Evolutionary conservation across 257 asterid species (phyloP).

Genomic region (Vinca minor): DNA sequence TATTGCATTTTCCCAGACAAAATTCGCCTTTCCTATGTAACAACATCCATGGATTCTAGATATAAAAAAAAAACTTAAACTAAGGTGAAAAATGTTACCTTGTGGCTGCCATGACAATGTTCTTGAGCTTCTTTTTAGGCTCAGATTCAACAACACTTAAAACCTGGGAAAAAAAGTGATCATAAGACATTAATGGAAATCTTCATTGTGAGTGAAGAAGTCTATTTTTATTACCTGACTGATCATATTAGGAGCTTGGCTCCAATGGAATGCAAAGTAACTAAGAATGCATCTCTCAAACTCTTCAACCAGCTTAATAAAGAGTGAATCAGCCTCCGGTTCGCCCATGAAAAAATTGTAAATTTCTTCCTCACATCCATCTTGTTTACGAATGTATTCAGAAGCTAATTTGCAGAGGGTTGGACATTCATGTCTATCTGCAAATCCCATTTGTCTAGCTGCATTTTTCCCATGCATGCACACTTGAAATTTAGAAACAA

Average conservation of each 20-base stretch:
- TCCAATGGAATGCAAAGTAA: conserved; percentile 93
- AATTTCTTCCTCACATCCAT: conserved; percentile 74
- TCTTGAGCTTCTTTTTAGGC: conserved; percentile 73
- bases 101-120: conserved; percentile 87
- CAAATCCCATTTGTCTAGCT: conserved; percentile 91
- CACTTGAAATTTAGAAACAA: background rate
- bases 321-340: conserved; percentile 76
- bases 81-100: conserved; percentile 34
- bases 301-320: conserved; percentile 81
- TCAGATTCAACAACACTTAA: conserved; percentile 65
- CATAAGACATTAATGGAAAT: background rate
- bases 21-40: background rate
- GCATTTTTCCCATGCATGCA: too few relatives aligned
- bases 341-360: conserved; percentile 53
- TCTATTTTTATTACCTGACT: conserved; percentile 63
- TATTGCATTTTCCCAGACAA: background rate
- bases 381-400: conserved; percentile 68
- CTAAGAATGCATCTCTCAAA: conserved; percentile 80
- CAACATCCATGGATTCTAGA: background rate
- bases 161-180: conserved; percentile 33
- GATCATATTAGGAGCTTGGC: conserved; percentile 63
- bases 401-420: conserved; percentile 70
- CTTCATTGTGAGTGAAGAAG: background rate
- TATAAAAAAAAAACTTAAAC: background rate
- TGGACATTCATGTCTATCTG: conserved; percentile 67